Evolutionary conservation across 2,329 filamentous ascomycete genomes (phyloP).

Genomic region (Coniochaeta ligniaria): DNA sequence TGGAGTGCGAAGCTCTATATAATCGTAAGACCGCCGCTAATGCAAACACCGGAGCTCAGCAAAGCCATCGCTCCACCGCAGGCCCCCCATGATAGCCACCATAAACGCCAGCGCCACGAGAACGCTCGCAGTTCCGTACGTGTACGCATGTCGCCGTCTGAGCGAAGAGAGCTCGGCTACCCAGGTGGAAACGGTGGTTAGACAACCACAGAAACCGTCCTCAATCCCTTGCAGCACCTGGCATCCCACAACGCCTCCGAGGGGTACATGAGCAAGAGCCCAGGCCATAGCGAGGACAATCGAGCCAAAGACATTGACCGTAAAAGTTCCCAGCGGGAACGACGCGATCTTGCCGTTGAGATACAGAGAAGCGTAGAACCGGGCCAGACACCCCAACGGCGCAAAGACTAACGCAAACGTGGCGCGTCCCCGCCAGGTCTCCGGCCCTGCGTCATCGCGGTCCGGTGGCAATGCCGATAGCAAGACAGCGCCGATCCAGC

Average conservation of each 20-base stretch:
- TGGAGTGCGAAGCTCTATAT: too few species aligned
- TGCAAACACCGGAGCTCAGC: slow-evolving; percentile 28
- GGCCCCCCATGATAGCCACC: slow-evolving; percentile 67
- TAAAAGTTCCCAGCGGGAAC: slow-evolving; percentile 84
- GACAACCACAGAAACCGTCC: slow-evolving; percentile 62
- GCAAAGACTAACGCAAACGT: slow-evolving; percentile 77
- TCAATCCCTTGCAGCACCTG: slow-evolving; percentile 55
- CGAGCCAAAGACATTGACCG: slow-evolving; percentile 73
- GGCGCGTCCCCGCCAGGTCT: slow-evolving; percentile 68
- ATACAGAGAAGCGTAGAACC: slow-evolving; percentile 64
- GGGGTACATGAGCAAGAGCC: slow-evolving; percentile 64
- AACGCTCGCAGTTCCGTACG: slow-evolving; percentile 60
- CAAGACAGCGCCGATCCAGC: slow-evolving; percentile 72
- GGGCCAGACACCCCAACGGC: slow-evolving; percentile 66
- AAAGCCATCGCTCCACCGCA: slow-evolving; percentile 62
- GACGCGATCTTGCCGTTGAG: slow-evolving; percentile 61
- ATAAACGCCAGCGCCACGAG: slow-evolving; percentile 48
- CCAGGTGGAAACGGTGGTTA: slow-evolving; percentile 64
- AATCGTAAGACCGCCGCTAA: slow-evolving; percentile 6
- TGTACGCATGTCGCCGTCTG: slow-evolving; percentile 47
- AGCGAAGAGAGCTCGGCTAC: slow-evolving; percentile 51
- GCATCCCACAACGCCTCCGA: slow-evolving; percentile 50
- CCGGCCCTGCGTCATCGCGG: slow-evolving; percentile 26
- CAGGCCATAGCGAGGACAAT: slow-evolving; percentile 67
- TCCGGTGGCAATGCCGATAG: slow-evolving; percentile 66